Conservation (phyloP, 2,329 filamentous ascomycete genomes). For the Fusarium lateritium region DNA sequence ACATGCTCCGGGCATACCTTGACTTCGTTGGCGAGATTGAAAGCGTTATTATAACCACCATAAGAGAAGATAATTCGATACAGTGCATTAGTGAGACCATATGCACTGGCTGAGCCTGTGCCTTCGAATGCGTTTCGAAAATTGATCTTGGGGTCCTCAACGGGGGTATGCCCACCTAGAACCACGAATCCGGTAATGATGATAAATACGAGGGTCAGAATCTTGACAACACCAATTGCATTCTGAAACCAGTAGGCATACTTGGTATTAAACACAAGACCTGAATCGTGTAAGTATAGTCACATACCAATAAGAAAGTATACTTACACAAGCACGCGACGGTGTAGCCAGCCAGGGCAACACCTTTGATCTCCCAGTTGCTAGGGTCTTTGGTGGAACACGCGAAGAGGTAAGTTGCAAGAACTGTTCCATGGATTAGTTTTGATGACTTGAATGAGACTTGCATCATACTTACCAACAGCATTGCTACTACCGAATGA, state of each 20-base stretch:
- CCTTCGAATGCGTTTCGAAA: conserved; percentile 55
- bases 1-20: background rate
- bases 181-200: conserved; percentile 73
- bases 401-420: conserved; percentile 74
- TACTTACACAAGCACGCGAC: conserved; percentile 66
- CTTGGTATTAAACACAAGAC: conserved; percentile 66
- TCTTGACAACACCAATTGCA: conserved; percentile 69
- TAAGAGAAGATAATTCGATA: conserved; percentile 73
- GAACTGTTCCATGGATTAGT: conserved; percentile 55
- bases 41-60: conserved; percentile 69
- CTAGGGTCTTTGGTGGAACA: conserved; percentile 65
- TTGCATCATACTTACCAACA: conserved; percentile 53
- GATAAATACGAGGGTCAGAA: conserved; percentile 74
- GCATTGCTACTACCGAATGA: conserved; percentile 77
- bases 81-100: conserved; percentile 62
- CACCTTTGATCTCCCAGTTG: conserved; percentile 75
- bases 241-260: conserved; percentile 70
- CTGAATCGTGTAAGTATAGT: background rate
- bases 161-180: conserved; percentile 57
- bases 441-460: background rate
- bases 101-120: conserved; percentile 52
- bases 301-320: background rate
- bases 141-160: conserved; percentile 54
- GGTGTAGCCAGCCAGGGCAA: conserved; percentile 75
- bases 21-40: conserved; percentile 72